Percentiles rank a stretch among this genome's conserved stretches.
Evolutionary conservation across 352 stramenopile species (phyloP).

Genomic region (Globisporangium yorkense): DNA sequence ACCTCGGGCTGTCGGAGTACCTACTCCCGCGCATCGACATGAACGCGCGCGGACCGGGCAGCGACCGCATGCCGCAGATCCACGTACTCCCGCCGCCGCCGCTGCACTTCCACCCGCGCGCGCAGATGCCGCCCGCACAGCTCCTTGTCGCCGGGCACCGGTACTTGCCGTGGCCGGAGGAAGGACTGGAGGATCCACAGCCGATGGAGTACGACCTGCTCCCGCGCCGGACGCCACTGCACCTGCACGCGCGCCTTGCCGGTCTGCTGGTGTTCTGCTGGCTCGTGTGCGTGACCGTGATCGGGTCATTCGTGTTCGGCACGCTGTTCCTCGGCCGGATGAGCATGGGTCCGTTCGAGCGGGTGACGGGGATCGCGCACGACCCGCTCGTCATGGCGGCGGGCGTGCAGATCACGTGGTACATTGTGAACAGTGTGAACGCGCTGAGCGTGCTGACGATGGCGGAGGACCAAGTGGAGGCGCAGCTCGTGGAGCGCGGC

Average conservation of each 20-base stretch:
- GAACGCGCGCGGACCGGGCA: constrained; percentile 11
- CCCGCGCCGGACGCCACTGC: constrained; percentile 36
- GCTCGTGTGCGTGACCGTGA: constrained; percentile 48
- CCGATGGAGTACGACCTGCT: constrained; percentile 72
- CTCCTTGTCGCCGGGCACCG: constrained; percentile 62
- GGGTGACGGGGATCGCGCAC: constrained; percentile 58
- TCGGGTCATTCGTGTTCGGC: constrained; percentile 61
- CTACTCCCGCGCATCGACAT: constrained; percentile 51
- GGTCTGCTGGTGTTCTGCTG: constrained; percentile 52
- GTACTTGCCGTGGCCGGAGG: constrained; percentile 82
- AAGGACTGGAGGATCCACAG: constrained; percentile 64
- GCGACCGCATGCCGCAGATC: constrained; percentile 23
- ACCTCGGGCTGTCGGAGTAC: constrained; percentile 64
- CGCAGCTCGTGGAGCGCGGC: constrained; percentile 43
- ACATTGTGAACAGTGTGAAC: constrained; percentile 60
- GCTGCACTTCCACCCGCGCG: constrained; percentile 76
- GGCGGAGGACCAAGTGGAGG: constrained; percentile 56
- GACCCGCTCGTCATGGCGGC: constrained; percentile 71
- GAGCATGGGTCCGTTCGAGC: constrained; percentile 67
- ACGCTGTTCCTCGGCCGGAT: constrained; percentile 62
- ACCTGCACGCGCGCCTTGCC: constrained; percentile 48
- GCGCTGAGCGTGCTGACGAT: constrained; percentile 53
- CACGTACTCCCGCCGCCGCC: constrained; percentile 61
- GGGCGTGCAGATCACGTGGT: constrained; percentile 73
- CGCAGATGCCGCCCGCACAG: constrained; percentile 60